Evolutionary conservation across 2,329 filamentous ascomycete species (phyloP).

Genomic region (Cladosporium austrohemisphaericum): DNA sequence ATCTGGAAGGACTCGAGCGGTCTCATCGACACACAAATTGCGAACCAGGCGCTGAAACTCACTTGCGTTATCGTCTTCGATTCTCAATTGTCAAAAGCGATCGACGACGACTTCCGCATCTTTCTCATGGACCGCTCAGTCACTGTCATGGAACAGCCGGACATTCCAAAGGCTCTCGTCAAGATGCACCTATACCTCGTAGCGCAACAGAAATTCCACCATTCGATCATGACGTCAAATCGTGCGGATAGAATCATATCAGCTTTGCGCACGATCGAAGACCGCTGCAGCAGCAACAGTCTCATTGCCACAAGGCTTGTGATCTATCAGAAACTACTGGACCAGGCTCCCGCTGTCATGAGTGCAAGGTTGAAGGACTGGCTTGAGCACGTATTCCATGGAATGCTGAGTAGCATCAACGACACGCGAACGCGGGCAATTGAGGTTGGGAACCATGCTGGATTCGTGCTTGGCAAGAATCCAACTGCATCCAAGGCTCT

Average conservation of each 20-base stretch:
- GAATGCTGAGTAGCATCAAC: conserved; percentile 73
- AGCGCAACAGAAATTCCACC: conserved; percentile 72
- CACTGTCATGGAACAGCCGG: conserved; percentile 63
- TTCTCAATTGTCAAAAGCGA: conserved; percentile 62
- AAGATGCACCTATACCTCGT: conserved; percentile 78
- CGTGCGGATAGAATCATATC: conserved; percentile 68
- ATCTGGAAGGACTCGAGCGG: conserved; percentile 51
- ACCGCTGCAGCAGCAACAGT: conserved; percentile 73
- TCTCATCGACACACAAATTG: conserved; percentile 62
- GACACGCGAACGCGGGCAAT: conserved; percentile 76
- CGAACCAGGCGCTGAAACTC: conserved; percentile 73
- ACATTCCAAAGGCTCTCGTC: conserved; percentile 70
- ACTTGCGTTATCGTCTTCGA: conserved; percentile 74
- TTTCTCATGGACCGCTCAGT: conserved; percentile 82
- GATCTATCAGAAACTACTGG: conserved; percentile 74
- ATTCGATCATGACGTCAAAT: conserved; percentile 68
- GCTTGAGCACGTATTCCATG: conserved; percentile 76
- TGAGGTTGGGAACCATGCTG: conserved; percentile 66
- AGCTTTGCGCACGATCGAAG: conserved; percentile 67
- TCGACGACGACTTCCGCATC: conserved; percentile 73
- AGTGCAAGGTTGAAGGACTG: conserved; percentile 65
- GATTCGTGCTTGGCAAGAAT: conserved; percentile 66
- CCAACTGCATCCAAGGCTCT: conserved; percentile 64
- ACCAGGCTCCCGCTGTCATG: conserved; percentile 69
- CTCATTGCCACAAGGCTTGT: conserved; percentile 72